Percentiles rank a stretch among this genome's conserved stretches.
These are phyloP conservation scores for Conticribra weissflogii DNA, from an alignment of 108 stramenopile species.

Conservation along the genomic window DNA sequence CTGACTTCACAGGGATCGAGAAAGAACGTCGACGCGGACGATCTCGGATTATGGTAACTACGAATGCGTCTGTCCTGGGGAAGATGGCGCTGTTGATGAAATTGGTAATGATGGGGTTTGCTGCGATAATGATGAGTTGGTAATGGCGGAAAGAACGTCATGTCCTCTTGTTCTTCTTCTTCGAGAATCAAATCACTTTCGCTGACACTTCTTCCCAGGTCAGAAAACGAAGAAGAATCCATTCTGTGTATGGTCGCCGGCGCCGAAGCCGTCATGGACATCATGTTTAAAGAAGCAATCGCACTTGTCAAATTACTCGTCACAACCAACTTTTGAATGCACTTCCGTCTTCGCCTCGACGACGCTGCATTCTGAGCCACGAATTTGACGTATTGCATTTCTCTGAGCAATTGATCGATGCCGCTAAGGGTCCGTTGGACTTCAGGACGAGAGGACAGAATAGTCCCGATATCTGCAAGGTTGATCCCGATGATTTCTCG, in stretches of 20 bases:
- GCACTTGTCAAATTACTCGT: slow-evolving; percentile 19
- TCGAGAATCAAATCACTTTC: too few relatives aligned
- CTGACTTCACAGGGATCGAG: too few relatives aligned
- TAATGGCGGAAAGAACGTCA: too few relatives aligned
- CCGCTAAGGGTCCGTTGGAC: background rate
- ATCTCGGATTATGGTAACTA: too few relatives aligned
- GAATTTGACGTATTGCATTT: slow-evolving; percentile 22
- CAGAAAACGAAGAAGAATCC: background rate
- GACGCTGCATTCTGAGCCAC: slow-evolving; percentile 21
- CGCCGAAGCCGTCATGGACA: background rate
- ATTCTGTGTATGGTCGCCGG: background rate
- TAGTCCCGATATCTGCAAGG: background rate
- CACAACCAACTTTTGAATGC: background rate
- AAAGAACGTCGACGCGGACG: too few relatives aligned
- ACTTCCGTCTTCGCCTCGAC: slow-evolving; percentile 18
- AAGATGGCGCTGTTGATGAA: too few relatives aligned
- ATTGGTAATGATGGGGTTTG: too few relatives aligned
- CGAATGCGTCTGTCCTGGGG: too few relatives aligned
- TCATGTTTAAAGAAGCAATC: slow-evolving; percentile 5
- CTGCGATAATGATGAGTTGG: too few relatives aligned
- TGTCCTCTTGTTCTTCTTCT: too few relatives aligned
- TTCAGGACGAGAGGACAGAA: background rate
- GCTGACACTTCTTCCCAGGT: background rate
- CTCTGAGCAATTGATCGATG: slow-evolving; percentile 1
- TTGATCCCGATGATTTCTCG: too few relatives aligned